Evolutionary conservation across 805 yeast genomes (phyloP).

Genomic region (Starmerella cellae): DNA sequence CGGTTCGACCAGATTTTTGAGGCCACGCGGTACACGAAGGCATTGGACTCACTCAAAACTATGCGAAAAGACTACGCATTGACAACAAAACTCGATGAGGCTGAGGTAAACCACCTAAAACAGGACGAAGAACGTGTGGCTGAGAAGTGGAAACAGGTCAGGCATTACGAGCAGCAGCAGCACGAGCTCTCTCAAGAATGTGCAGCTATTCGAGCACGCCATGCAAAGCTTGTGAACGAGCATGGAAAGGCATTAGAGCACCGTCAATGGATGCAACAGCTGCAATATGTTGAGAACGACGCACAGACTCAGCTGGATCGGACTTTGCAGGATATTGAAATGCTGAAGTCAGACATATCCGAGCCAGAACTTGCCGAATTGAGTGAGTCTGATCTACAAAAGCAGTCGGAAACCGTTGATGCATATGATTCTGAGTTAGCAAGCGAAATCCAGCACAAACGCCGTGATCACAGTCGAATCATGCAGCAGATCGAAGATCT

Average conservation of each 20-base stretch:
- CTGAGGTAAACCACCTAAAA: slow-evolving; percentile 63
- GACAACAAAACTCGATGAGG: slow-evolving; percentile 64
- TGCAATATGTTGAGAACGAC: slow-evolving; percentile 6
- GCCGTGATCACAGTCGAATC: not conserved
- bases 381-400: slow-evolving; percentile 1
- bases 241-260: slow-evolving; percentile 25
- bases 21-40: slow-evolving; percentile 84
- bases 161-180: not conserved
- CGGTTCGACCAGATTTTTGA: slow-evolving; percentile 94
- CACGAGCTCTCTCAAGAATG: not conserved
- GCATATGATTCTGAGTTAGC: slow-evolving; percentile 1
- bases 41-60: slow-evolving; percentile 61
- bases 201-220: slow-evolving; percentile 8
- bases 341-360: not conserved
- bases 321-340: slow-evolving; percentile 1
- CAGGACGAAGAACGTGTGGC: slow-evolving; percentile 63
- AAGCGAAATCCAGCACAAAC: not conserved
- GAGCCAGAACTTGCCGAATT: slow-evolving; percentile 15
- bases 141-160: slow-evolving; percentile 29
- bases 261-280: slow-evolving; percentile 9
- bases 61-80: slow-evolving; percentile 64
- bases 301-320: slow-evolving; percentile 1
- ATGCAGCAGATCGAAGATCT: not conserved
- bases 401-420: slow-evolving; percentile 4
- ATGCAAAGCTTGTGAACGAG: slow-evolving; percentile 31